Conservation (phyloP, 148 eudicot species). For the Amaranthus cruentus region DNA sequence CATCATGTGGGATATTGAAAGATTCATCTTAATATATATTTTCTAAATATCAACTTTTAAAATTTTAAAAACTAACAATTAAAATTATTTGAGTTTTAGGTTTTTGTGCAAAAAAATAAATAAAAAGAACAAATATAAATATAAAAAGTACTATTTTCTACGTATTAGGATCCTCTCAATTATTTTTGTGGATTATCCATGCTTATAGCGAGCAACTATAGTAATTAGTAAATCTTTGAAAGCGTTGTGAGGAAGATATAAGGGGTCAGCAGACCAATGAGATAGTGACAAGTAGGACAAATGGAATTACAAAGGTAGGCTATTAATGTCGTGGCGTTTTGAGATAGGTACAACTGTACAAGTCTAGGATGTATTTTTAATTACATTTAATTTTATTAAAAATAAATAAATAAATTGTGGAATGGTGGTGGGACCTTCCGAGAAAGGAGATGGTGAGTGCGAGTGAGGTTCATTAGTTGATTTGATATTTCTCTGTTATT, state of each 20-base stretch:
- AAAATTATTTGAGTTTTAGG: too few species aligned
- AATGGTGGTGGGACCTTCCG: not conserved
- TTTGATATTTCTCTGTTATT: not conserved
- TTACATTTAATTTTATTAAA: not conserved
- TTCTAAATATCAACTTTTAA: too few species aligned
- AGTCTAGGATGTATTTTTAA: not conserved
- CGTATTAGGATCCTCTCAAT: not conserved
- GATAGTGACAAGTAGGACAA: slow-evolving; percentile 7
- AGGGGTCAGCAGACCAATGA: slow-evolving; percentile 20
- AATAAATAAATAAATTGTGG: not conserved
- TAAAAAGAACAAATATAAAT: too few species aligned
- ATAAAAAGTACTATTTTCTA: too few species aligned
- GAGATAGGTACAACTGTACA: not conserved
- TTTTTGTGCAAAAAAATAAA: too few species aligned
- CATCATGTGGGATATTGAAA: too few species aligned
- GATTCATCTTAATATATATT: too few species aligned
- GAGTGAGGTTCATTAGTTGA: not conserved
- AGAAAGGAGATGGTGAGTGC: slow-evolving; percentile 8
- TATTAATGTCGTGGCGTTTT: not conserved
- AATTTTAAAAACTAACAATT: too few species aligned
- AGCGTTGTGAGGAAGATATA: slow-evolving; percentile 16
- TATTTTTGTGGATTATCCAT: not conserved
- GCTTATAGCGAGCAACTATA: not conserved
- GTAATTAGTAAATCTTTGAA: slow-evolving; percentile 3
- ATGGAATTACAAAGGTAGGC: slow-evolving; percentile 4